A percentile compares a stretch with the other conserved stretches of the same genome.
Evolutionary conservation across 495 filamentous ascomycete genomes (phyloP).

Genomic region (Melanomma pulvis-pyrius): DNA sequence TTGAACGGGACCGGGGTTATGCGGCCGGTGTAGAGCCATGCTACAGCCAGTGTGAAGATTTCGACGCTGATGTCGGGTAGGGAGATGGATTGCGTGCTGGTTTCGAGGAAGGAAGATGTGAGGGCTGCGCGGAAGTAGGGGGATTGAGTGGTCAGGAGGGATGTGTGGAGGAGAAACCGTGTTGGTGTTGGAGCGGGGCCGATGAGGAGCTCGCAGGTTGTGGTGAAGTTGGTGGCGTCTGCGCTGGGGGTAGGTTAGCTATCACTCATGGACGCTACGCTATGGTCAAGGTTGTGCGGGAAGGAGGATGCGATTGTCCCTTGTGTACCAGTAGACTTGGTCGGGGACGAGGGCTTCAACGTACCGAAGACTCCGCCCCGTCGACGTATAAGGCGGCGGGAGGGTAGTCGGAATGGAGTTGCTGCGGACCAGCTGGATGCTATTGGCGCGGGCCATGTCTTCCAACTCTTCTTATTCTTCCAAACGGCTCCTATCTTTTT

Average conservation of each 20-base stretch:
- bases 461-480: neutral
- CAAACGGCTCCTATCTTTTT: neutral
- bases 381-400: slow-evolving; percentile 17
- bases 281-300: no score
- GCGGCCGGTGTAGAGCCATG: slow-evolving; percentile 52
- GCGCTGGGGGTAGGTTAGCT: slow-evolving; percentile 5
- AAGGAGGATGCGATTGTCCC: neutral
- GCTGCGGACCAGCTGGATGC: neutral
- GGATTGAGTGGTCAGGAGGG: slow-evolving; percentile 48
- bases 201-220: slow-evolving; percentile 45
- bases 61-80: slow-evolving; percentile 47
- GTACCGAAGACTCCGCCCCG: slow-evolving; percentile 8
- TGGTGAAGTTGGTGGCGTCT: slow-evolving; percentile 15
- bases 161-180: slow-evolving; percentile 49
- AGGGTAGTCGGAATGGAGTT: slow-evolving; percentile 5
- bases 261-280: neutral
- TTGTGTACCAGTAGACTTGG: neutral
- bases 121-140: slow-evolving; percentile 57
- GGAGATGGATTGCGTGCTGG: slow-evolving; percentile 43
- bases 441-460: slow-evolving; percentile 3
- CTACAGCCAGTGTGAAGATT: slow-evolving; percentile 51
- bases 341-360: neutral
- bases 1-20: slow-evolving; percentile 36
- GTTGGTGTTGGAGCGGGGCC: slow-evolving; percentile 39
- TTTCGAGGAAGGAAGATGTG: slow-evolving; percentile 52